Evolutionary conservation across 2,329 filamentous ascomycete genomes (phyloP).

Genomic region (Paraconiothyrium brasiliense): DNA sequence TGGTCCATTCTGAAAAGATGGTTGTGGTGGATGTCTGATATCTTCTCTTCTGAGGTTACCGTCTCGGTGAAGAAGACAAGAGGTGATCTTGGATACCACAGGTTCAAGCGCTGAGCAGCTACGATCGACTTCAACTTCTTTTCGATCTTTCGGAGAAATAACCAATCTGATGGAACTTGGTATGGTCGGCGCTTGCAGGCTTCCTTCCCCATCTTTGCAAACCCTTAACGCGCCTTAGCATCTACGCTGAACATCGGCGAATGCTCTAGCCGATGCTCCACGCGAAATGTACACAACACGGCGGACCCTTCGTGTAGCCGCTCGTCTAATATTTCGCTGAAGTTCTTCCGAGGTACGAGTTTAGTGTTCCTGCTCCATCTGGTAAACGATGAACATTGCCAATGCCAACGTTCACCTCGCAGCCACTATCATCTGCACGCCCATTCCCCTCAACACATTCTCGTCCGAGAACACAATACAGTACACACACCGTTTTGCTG

Average conservation of each 20-base stretch:
- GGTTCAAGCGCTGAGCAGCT: no score
- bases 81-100: no score
- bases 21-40: no score
- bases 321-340: neutral
- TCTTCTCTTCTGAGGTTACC: no score
- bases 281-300: neutral
- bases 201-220: neutral
- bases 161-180: no score
- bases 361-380: neutral
- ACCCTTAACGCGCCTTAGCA: neutral
- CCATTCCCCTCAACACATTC: neutral
- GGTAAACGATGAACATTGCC: neutral
- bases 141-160: neutral
- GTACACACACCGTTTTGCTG: neutral
- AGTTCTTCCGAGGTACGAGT: neutral
- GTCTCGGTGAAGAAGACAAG: no score
- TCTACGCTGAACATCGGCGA: conserved; percentile 29
- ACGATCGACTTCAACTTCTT: no score
- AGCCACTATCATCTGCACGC: neutral
- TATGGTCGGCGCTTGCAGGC: neutral
- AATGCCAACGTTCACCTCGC: neutral
- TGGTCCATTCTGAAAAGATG: no score
- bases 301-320: neutral
- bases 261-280: neutral
- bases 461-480: neutral